phyloP scores from a whole-genome alignment of 2,329 filamentous ascomycete genomes.

The Ophiostoma piceae region DNA sequence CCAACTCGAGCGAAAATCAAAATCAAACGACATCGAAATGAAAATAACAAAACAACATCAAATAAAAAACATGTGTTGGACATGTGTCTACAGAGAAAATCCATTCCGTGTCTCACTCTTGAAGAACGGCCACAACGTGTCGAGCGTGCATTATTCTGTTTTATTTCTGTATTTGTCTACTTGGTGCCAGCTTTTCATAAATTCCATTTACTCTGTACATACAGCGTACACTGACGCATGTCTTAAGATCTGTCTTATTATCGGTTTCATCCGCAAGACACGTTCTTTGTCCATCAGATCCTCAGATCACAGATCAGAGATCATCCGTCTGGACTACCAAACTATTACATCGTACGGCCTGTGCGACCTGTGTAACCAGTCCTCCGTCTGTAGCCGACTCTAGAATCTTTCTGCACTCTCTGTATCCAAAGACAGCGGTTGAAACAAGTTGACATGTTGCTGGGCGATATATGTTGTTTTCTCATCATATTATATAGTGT shows the following conservation, averaged over 20 bases:
- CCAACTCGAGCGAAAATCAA: background rate
- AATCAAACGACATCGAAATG: too few relatives aligned
- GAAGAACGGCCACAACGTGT: background rate
- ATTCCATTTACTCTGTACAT: background rate
- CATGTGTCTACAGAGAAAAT: constrained; percentile 2
- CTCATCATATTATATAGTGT: background rate
- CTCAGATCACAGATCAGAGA: constrained; percentile 1
- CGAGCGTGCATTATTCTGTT: background rate
- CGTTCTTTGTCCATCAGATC: constrained; percentile 11
- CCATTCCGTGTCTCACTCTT: constrained; percentile 1
- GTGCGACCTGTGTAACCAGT: background rate
- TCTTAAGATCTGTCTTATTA: constrained; percentile 9
- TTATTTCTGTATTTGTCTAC: background rate
- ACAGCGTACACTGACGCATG: background rate
- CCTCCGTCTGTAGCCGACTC: background rate
- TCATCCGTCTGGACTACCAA: background rate
- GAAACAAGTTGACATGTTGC: background rate
- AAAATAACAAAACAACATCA: background rate
- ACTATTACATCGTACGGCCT: background rate
- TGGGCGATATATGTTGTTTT: background rate
- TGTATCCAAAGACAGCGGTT: background rate
- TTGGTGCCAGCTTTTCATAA: background rate
- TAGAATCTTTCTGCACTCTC: background rate
- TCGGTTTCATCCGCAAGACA: constrained; percentile 11
- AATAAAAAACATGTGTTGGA: constrained; percentile 2